Base-by-base conservation (phyloP, 306 rosid genomes). In the Acacia melanoxylon region DNA sequence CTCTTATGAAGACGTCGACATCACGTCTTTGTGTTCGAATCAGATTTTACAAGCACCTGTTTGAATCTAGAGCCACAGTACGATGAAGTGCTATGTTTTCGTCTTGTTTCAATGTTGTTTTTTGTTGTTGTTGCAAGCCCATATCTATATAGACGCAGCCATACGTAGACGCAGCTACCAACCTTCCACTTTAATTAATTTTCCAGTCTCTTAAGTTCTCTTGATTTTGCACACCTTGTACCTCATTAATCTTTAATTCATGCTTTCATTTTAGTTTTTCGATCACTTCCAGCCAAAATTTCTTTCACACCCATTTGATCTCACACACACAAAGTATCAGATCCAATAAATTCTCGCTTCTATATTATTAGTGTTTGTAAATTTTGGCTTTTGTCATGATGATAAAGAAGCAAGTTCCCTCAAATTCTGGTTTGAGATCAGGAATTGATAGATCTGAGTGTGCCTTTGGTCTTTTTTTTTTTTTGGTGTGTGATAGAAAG, bases 41-140 rank as follows among this genome's bases (percentile, higher is more conserved):
- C 97, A 66, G 98, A 93, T n/a, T n/a, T 84, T 97, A 93, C 24
- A 98, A 95, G 54, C 98, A 93, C 88, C 73, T 97, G 1, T 92
- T 87, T 88, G 99, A 95, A 85, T 86, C 98, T 10, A 93, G 80
- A 92, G 92, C 85, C 87, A 87, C 98, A 81, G 99, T 95, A 86
- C 7, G 88, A 86, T 11, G 88, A 12, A 3, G 19, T 82, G 20
- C 45, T 70, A 51, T 52, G 29, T 65, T 7, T 79, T 33, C n/a
- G n/a, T n/a, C n/a, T n/a, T n/a, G n/a, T n/a, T n/a, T n/a, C n/a
- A n/a, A n/a, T n/a, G n/a, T n/a, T n/a, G n/a, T n/a, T n/a, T n/a
- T 62, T 52, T 54, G 2, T 79, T 67, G 17, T 33, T 40, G 58
- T 78, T 33, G 15, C 40, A 68, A 13, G 20, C 14, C 37, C 69